Conservation (phyloP, 352 stramenopile genomes). For the Globisporangium nodosum region DNA sequence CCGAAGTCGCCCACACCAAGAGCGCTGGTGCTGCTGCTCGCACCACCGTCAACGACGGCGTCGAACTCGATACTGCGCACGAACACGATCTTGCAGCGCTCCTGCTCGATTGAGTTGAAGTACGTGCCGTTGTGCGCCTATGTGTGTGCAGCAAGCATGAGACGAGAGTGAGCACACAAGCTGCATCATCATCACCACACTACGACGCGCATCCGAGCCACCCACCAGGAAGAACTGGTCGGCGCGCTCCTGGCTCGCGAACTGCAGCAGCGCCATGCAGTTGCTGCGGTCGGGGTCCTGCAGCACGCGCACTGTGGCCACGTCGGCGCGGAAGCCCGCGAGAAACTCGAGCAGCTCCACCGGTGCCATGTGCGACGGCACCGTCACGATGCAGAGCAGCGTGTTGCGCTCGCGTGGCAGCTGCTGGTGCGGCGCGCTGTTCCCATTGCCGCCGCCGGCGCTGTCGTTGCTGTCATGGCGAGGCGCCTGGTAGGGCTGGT, state of each 20-base stretch:
- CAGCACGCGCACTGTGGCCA: slow-evolving; percentile 72
- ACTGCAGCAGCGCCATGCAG: slow-evolving; percentile 85
- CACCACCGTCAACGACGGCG: slow-evolving; percentile 16
- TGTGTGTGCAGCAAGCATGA: no score
- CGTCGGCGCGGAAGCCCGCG: slow-evolving; percentile 62
- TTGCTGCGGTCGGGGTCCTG: slow-evolving; percentile 78
- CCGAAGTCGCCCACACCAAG: slow-evolving; percentile 7
- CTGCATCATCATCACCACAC: no score
- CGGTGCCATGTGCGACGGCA: slow-evolving; percentile 80
- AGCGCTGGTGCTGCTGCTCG: slow-evolving; percentile 13
- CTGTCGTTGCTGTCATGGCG: background rate
- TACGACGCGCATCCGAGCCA: background rate
- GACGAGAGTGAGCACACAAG: no score
- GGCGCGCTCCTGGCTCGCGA: slow-evolving; percentile 65
- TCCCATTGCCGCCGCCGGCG: background rate
- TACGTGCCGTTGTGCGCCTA: slow-evolving; percentile 86
- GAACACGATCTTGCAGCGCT: slow-evolving; percentile 89
- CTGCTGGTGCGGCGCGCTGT: slow-evolving; percentile 19
- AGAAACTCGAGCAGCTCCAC: slow-evolving; percentile 85
- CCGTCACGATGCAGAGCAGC: slow-evolving; percentile 76
- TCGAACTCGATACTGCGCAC: slow-evolving; percentile 87
- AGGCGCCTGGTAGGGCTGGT: slow-evolving; percentile 36
- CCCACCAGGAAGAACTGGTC: slow-evolving; percentile 74
- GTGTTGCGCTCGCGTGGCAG: slow-evolving; percentile 67
- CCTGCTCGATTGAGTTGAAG: slow-evolving; percentile 91